Base-by-base conservation (phyloP, 2,329 filamentous ascomycete genomes). In the Emericellopsis atlantica region DNA sequence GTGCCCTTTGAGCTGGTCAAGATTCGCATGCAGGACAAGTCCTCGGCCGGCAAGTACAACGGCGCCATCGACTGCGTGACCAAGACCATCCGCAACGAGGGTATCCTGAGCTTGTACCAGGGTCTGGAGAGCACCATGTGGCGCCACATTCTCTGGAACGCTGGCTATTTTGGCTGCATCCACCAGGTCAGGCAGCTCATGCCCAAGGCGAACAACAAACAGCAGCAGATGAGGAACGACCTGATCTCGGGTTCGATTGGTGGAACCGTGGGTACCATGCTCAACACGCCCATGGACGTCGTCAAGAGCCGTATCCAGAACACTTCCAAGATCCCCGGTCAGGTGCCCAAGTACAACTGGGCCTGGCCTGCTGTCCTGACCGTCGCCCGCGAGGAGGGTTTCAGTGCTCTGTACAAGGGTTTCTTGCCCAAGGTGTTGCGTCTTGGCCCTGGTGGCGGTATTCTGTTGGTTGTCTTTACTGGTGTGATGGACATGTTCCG, bases 291-390 rank as follows among this genome's bases (percentile, higher is more conserved):
- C 43, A 81, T 95, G 78, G 89, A 96, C 56, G 90, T 96, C 16
- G 89, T 96, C 67, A 98, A 98, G 76, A 93, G 85, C 49, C 82
- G 92, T 48, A 98, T 98, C 51, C 92, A 98, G 66, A 98, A 98
- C 67, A 87, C 78, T 42, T 73, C 84, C 49, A 90, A 84, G 70
- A 68, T 94, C 32, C 61, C 83, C n/a, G 92, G 92, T 5, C 70
- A 76, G 41, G 66, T 79, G 18, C 85, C 85, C 57, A 98, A 98
- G 74, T 98, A 98, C 71, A 95, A 96, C 76, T 98, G 92, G 92
- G 92, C 92, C 26, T 95, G 81, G 76, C 85, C 87, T 37, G 80
- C 87, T 18, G 70, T 95, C 39, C 81, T 75, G 43, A 92, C 85
- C 7, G 86, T 98, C 45, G 80, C 87, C 65, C 86, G 78, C 66